A percentile compares a stretch with the other conserved stretches of the same genome.
Evolutionary conservation across 1,139 yeast species (phyloP).

Genomic region (Arxiozyma slooffiae): DNA sequence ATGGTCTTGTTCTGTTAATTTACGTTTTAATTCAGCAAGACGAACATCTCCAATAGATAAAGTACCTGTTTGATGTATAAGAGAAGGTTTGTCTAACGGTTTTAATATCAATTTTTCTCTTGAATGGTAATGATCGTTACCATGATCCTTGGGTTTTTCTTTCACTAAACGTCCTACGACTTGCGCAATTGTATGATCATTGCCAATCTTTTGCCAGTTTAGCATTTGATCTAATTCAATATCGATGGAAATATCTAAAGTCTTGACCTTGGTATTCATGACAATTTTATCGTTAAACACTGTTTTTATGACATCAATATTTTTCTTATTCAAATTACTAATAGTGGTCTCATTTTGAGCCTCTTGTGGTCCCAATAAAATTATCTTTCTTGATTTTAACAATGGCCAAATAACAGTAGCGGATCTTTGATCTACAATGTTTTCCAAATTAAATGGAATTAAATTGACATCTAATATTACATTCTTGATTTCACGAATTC

Average conservation of each 20-base stretch:
- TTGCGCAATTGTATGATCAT: constrained; percentile 75
- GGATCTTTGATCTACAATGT: constrained; percentile 78
- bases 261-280: constrained; percentile 53
- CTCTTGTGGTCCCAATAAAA: constrained; percentile 43
- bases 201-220: constrained; percentile 78
- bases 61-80: constrained; percentile 25
- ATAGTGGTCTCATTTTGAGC: constrained; percentile 18
- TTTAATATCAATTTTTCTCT: constrained; percentile 22
- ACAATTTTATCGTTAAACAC: constrained; percentile 37
- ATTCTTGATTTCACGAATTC: constrained; percentile 33
- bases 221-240: constrained; percentile 52
- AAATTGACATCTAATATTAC: constrained; percentile 58
- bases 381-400: constrained; percentile 66
- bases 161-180: constrained; percentile 61
- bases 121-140: background rate
- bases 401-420: constrained; percentile 68
- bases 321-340: constrained; percentile 22
- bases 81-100: constrained; percentile 20
- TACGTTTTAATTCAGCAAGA: constrained; percentile 68
- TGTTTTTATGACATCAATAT: constrained; percentile 32
- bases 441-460: constrained; percentile 73
- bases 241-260: constrained; percentile 65
- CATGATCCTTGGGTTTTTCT: constrained; percentile 25
- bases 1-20: constrained; percentile 48
- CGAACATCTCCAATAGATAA: constrained; percentile 84